phyloP scores from a whole-genome alignment of 768 basidiomycete genomes.

The Suillus hirtellus region DNA sequence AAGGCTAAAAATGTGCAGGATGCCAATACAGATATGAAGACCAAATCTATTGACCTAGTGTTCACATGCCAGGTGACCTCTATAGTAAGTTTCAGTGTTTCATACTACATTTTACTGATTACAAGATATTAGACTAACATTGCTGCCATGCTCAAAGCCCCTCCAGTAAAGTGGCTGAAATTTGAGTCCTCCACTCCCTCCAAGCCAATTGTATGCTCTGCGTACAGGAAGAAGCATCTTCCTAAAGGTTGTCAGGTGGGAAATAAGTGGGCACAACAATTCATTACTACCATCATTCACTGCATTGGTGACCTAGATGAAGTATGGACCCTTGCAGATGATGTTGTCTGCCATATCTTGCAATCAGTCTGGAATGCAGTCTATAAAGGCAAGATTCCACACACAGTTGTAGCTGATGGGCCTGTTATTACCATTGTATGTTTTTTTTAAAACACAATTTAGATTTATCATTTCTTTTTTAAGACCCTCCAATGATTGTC shows the following conservation, averaged over 20 bases:
- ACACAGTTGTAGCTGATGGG: no score
- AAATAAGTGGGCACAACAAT: not conserved
- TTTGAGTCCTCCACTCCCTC: not conserved
- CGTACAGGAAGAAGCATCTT: not conserved
- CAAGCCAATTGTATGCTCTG: not conserved
- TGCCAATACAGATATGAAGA: not conserved
- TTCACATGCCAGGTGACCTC: not conserved
- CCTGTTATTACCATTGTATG: no score
- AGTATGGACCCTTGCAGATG: no score
- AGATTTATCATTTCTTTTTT: no score
- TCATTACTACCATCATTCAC: no score
- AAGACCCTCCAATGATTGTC: no score
- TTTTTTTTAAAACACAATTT: no score
- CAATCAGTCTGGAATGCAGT: no score
- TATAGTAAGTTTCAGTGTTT: not conserved
- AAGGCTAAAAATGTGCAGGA: not conserved
- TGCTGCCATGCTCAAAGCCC: not conserved
- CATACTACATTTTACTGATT: not conserved
- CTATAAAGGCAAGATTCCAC: no score
- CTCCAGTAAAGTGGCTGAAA: not conserved
- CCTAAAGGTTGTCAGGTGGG: not conserved
- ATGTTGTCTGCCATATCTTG: no score
- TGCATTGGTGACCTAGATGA: no score
- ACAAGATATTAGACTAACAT: not conserved
- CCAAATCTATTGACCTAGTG: not conserved